Evolutionary conservation across 805 yeast species (phyloP), one percentile per base, ranked within the genome.

Genomic region (Monosporozyma servazzii): DNA sequence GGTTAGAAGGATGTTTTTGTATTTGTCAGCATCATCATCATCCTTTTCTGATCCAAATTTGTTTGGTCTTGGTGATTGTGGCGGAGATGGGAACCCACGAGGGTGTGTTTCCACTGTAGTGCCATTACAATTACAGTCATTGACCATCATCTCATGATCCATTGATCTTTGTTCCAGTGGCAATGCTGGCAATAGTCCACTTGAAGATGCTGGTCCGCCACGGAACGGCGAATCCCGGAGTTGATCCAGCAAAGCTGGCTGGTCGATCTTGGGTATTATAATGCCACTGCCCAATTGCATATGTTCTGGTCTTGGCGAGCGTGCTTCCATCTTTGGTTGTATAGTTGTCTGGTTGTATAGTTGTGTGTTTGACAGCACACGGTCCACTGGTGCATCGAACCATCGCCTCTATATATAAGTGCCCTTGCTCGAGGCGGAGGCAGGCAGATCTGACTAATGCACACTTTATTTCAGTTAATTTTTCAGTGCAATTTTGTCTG

Each of bases 261-360:
- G 46, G 15, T n/a, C 5, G 3, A 8, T n/a, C 17, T 37, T 37
- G 23, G 41, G 41, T 20, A 37, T 37, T 37, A 31, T 25, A 31
- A n/a, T 3, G 55, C 47, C 15, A n/a, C n/a, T 29, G 47, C 56
- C 56, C 57, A 66, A 56, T 55, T 65, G 67, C 17, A 61, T 58
- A 49, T 64, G 64, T 55, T 66, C 69, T 30, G 68, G 67, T 49
- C 57, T 63, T 13, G 70, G 70, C 11, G 70, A 64, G 53, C 61
- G 58, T 48, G 64, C 53, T 52, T 62, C 65, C 67, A 65, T 64
- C 31, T 10, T 29, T 20, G n/a, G 17, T n/a, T 27, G n/a, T 17
- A 15, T 27, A 13, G 11, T 42, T 21, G 27, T 41, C 10, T 20
- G 44, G 2, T 21, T 42, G 27, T 8, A 7, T 2, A 15, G 21